Evolutionary conservation across 768 basidiomycete genomes (phyloP).

Genomic region (Butyriboletus loyo): DNA sequence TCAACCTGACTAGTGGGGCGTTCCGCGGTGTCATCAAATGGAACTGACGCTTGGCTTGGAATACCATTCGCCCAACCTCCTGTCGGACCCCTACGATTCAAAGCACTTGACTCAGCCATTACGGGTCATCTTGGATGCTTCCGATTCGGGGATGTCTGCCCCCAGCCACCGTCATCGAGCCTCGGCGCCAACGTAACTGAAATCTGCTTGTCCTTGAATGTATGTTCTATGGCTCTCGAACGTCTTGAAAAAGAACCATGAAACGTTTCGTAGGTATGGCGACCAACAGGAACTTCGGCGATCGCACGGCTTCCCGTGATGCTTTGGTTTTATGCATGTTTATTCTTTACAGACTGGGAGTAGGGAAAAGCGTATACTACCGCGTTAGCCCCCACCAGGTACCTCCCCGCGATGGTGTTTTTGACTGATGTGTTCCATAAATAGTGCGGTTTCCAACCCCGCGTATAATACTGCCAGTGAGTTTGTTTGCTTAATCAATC

Average conservation of each 20-base stretch:
- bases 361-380: constrained; percentile 17
- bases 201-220: constrained; percentile 57
- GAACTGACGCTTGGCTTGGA: constrained; percentile 57
- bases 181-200: constrained; percentile 47
- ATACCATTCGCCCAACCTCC: constrained; percentile 61
- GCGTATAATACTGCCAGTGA: constrained; percentile 14
- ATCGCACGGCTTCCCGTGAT: constrained; percentile 13
- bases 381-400: background rate
- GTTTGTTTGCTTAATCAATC: background rate
- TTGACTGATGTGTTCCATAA: background rate
- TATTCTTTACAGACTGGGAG: background rate
- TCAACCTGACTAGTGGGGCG: constrained; percentile 40
- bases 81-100: constrained; percentile 53
- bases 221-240: background rate
- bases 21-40: constrained; percentile 46
- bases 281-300: constrained; percentile 7
- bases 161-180: constrained; percentile 37
- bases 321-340: constrained; percentile 21
- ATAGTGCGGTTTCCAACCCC: constrained; percentile 16
- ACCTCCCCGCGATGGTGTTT: background rate
- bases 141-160: constrained; percentile 55
- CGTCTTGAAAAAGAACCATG: background rate
- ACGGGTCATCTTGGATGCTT: constrained; percentile 38
- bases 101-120: constrained; percentile 43
- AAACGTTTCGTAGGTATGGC: constrained; percentile 14